phyloP scores from a whole-genome alignment of 306 rosid species.

The Gastrolobium bilobum region DNA sequence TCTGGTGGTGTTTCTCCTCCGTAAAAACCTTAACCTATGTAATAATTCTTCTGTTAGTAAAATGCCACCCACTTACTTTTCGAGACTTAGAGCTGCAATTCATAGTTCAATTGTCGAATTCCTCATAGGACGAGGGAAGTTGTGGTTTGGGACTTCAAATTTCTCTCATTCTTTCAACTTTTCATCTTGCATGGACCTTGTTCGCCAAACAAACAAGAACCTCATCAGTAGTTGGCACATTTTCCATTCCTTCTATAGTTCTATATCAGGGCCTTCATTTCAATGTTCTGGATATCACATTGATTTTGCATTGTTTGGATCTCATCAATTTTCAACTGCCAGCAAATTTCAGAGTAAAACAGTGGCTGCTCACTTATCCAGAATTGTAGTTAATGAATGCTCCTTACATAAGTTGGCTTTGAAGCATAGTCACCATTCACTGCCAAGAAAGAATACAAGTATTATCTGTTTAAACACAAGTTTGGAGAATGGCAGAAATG shows the following conservation, averaged over 20 bases:
- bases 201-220: slow-evolving; percentile 53
- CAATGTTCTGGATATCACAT: slow-evolving; percentile 67
- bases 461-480: slow-evolving; percentile 44
- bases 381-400: slow-evolving; percentile 53
- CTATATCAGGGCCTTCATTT: slow-evolving; percentile 68
- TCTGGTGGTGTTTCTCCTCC: slow-evolving; percentile 35
- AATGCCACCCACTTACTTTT: slow-evolving; percentile 65
- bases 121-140: slow-evolving; percentile 60
- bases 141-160: slow-evolving; percentile 56
- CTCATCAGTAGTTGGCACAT: slow-evolving; percentile 64
- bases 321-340: slow-evolving; percentile 46
- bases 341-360: slow-evolving; percentile 49
- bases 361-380: slow-evolving; percentile 63
- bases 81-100: slow-evolving; percentile 57
- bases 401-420: slow-evolving; percentile 33
- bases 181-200: slow-evolving; percentile 54
- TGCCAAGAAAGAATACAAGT: slow-evolving; percentile 38
- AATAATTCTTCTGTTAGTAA: slow-evolving; percentile 49
- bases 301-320: slow-evolving; percentile 51
- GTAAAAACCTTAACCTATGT: slow-evolving; percentile 28
- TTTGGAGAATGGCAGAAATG: slow-evolving; percentile 46
- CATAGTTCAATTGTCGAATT: slow-evolving; percentile 57
- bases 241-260: slow-evolving; percentile 66
- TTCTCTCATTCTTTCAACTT: slow-evolving; percentile 50
- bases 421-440: slow-evolving; percentile 44